Conservation (phyloP, 371 early-diverging fungal species). For the Syncephalis plumigaleata region DNA sequence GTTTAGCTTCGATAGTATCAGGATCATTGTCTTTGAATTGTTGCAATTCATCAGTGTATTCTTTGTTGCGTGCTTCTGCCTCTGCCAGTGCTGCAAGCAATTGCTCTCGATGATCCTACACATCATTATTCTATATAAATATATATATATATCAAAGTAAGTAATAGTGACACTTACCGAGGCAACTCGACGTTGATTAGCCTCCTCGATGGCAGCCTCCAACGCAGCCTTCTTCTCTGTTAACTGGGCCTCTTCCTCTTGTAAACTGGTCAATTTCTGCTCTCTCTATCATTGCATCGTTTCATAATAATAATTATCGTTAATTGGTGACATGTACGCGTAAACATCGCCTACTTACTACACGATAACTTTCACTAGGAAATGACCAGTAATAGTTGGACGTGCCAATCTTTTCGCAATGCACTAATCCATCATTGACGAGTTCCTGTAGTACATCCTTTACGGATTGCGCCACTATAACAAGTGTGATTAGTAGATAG, state of each 20-base stretch:
- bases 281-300: constrained; percentile 18
- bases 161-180: constrained; percentile 17
- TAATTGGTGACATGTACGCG: no score
- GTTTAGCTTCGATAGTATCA: constrained; percentile 36
- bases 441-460: constrained; percentile 81
- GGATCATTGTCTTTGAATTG: constrained; percentile 68
- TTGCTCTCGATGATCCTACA: constrained; percentile 29
- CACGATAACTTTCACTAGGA: constrained; percentile 49
- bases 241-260: constrained; percentile 14
- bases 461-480: constrained; percentile 55
- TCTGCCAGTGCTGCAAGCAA: constrained; percentile 25
- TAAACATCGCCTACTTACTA: constrained; percentile 15
- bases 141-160: background rate
- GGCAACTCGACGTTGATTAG: constrained; percentile 25
- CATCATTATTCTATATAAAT: background rate
- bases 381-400: constrained; percentile 90
- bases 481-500: background rate
- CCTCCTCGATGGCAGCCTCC: constrained; percentile 16
- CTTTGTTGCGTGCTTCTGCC: constrained; percentile 14
- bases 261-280: constrained; percentile 21
- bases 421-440: constrained; percentile 78
- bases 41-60: constrained; percentile 26
- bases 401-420: constrained; percentile 83
- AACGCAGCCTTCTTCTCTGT: constrained; percentile 19
- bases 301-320: no score